A percentile compares a stretch with the other conserved stretches of the same genome.
Evolutionary conservation across 805 yeast species (phyloP).

Genomic region (Lipomyces starkeyi): DNA sequence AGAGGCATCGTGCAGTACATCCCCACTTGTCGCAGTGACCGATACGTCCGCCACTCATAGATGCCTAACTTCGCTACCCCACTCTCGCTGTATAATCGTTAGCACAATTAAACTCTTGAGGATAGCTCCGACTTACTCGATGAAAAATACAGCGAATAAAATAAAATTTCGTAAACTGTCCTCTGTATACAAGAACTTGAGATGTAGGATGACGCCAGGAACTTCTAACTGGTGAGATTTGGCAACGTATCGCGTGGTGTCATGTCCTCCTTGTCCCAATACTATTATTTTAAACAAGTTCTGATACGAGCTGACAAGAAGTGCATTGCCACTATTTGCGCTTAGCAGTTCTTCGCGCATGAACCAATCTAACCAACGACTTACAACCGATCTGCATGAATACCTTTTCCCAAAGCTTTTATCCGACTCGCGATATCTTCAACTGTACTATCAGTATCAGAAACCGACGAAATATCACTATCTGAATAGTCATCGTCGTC

Average conservation of each 20-base stretch:
- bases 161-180: background rate
- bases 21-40: constrained; percentile 9
- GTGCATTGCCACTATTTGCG: constrained; percentile 9
- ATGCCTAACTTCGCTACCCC: constrained; percentile 15
- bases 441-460: background rate
- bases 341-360: background rate
- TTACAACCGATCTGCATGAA: constrained; percentile 11
- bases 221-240: constrained; percentile 24
- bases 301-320: constrained; percentile 27
- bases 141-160: constrained; percentile 14
- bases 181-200: constrained; percentile 18
- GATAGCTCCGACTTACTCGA: background rate
- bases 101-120: background rate
- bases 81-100: constrained; percentile 8
- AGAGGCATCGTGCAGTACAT: constrained; percentile 15
- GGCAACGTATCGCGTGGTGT: constrained; percentile 13
- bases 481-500: background rate
- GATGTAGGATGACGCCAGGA: constrained; percentile 30
- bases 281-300: constrained; percentile 21
- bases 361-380: background rate
- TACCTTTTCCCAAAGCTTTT: constrained; percentile 23
- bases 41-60: constrained; percentile 22
- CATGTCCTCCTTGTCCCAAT: background rate
- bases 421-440: constrained; percentile 20
- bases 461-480: background rate